Conservation (phyloP, 768 basidiomycete genomes). For the Neoboletus magnificus region DNA sequence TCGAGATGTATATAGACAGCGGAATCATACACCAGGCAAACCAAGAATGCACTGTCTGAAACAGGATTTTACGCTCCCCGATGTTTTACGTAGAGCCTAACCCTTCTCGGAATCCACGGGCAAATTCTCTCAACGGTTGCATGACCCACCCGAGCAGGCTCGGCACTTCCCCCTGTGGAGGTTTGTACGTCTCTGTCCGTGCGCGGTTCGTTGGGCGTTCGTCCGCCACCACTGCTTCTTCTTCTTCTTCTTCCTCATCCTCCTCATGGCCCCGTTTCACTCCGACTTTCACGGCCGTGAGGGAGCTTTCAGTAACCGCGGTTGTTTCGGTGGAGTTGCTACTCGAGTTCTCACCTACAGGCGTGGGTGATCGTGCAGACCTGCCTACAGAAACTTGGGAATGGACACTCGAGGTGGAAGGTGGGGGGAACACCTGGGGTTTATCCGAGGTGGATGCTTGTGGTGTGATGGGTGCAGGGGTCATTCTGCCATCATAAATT, state of each 20-base stretch:
- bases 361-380: conserved; percentile 13
- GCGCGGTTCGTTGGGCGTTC: conserved; percentile 48
- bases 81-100: conserved; percentile 30
- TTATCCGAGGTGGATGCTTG: conserved; percentile 13
- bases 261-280: conserved; percentile 51
- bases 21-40: conserved; percentile 8
- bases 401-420: conserved; percentile 15
- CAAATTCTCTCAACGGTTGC: conserved; percentile 60
- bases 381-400: conserved; percentile 14
- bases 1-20: conserved; percentile 3
- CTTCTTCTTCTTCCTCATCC: conserved; percentile 32
- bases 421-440: conserved; percentile 15
- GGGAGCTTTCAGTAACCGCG: conserved; percentile 28
- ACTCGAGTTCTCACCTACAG: conserved; percentile 19
- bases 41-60: background rate
- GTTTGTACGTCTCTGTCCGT: conserved; percentile 45
- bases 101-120: conserved; percentile 66
- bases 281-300: conserved; percentile 24
- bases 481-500: conserved; percentile 12
- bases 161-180: conserved; percentile 45
- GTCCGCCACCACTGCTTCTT: conserved; percentile 36
- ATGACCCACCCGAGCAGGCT: conserved; percentile 56
- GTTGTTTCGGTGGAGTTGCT: conserved; percentile 38
- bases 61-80: background rate
- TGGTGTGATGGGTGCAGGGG: conserved; percentile 21